Evolutionary conservation across 306 rosid genomes (phyloP), one percentile per base, ranked within the genome.

Genomic region (Carpinus fangiana): DNA sequence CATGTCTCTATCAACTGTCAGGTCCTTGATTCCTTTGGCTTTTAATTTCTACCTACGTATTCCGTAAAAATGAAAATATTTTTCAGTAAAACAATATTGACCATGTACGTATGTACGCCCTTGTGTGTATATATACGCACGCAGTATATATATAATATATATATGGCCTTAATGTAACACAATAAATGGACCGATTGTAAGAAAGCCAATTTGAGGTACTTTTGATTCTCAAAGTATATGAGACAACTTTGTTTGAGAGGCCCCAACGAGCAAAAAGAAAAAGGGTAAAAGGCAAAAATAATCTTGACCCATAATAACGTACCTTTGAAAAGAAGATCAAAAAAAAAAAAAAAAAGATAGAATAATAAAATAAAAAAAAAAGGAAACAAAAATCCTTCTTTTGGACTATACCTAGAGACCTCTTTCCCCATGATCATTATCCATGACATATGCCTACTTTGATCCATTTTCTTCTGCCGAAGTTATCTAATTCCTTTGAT

Each of bases 231-330:
- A 85, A 85, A 86, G 93, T 88, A 87, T 74, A 85, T 82, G 90
- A 84, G 93, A 90, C 93, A 90, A 88, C 94, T 88, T 90, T 88
- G 91, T 81, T 86, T 80, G 81, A 76, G 88, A 87, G 94, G 83
- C 86, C 93, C 91, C 93, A 85, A 77, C 81, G 83, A 85, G 69
- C 60, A 85, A 87, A 88, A 86, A 73, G 74, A 77, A 82, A 88
- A 85, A 73, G 83, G 82, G 1, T 54, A 76, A 90, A 82, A 68
- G 83, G 78, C 1, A 76, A 86, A 85, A 88, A 81, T 81, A 80
- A 92, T 84, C 85, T 86, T 90, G 97, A 88, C 94, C 89, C 89
- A 87, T 86, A 76, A 86, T 88, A 85, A 85, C 89, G 14, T 85
- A 76, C 79, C 88, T 90, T 92, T 85, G 70, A 79, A 84, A 80